A percentile compares a stretch with the other conserved stretches of the same genome.
Evolutionary conservation across 164 flowering plant genomes (phyloP).

Genomic region (Tinospora cordifolia): DNA sequence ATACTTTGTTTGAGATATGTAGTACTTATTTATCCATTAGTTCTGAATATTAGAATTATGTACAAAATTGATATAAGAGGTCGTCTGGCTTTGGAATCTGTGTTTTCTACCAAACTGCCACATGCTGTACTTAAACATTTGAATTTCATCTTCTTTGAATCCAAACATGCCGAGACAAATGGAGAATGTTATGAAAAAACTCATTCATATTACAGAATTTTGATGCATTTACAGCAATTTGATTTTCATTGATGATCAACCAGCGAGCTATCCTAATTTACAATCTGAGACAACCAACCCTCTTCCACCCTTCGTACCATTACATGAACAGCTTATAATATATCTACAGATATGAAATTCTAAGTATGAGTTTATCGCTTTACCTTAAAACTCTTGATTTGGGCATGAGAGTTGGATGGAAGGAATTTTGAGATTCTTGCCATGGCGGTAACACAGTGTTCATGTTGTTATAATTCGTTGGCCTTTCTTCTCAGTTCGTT

Average conservation of each 20-base stretch:
- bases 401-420: neutral
- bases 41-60: too few relatives aligned
- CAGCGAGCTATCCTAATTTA: neutral
- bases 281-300: neutral
- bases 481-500: slow-evolving; percentile 70
- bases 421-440: neutral
- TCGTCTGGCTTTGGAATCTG: too few relatives aligned
- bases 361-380: neutral
- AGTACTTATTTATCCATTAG: too few relatives aligned
- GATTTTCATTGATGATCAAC: neutral
- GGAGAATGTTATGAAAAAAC: too few relatives aligned
- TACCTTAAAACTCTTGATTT: neutral
- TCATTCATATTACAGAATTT: neutral
- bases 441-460: neutral
- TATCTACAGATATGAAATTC: neutral
- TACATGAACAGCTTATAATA: neutral
- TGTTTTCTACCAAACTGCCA: neutral
- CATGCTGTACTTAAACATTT: neutral
- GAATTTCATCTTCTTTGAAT: too few relatives aligned
- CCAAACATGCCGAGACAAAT: too few relatives aligned
- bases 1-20: too few relatives aligned
- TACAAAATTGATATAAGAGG: too few relatives aligned
- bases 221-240: neutral
- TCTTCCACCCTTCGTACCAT: neutral
- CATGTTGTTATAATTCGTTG: slow-evolving; percentile 35